Conservation (phyloP, 2,329 filamentous ascomycete species). For the Arthrinium puccinioides region DNA sequence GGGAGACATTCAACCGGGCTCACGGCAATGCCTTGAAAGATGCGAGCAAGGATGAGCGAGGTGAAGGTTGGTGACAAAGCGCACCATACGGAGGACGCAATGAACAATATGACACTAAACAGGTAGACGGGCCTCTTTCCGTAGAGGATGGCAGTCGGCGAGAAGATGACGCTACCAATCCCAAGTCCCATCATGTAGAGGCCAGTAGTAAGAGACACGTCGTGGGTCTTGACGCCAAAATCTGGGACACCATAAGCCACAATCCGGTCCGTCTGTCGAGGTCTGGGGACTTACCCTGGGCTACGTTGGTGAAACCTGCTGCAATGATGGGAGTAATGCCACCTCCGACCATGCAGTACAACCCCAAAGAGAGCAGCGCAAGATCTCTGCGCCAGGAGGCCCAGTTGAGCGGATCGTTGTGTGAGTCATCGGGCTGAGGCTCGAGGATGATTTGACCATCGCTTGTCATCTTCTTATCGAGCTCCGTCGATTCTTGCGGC, state of each 20-base stretch:
- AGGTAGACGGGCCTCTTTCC: conserved; percentile 92
- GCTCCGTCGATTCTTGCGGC: conserved; percentile 15
- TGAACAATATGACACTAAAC: conserved; percentile 67
- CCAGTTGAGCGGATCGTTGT: conserved; percentile 93
- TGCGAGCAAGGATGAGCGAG: conserved; percentile 72
- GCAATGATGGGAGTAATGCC: conserved; percentile 88
- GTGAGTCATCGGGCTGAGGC: conserved; percentile 84
- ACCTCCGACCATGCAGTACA: conserved; percentile 90
- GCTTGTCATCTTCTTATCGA: conserved; percentile 64
- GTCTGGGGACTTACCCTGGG: conserved; percentile 31
- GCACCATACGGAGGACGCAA: conserved; percentile 74
- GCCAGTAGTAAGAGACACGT: conserved; percentile 81
- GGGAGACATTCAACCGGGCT: conserved; percentile 89
- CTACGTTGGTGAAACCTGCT: conserved; percentile 80
- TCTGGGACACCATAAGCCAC: no score
- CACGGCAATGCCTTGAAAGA: conserved; percentile 82
- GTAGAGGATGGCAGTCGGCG: conserved; percentile 83
- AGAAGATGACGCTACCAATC: conserved; percentile 74
- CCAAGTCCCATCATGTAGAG: conserved; percentile 93
- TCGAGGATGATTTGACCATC: conserved; percentile 83
- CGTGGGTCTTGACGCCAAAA: conserved; percentile 55
- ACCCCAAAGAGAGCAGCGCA: conserved; percentile 74
- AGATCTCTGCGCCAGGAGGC: conserved; percentile 70
- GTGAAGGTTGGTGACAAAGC: conserved; percentile 73
- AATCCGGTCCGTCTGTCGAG: no score